Evolutionary conservation across 345 rosid genomes (phyloP), one percentile per base, ranked within the genome.

Genomic region (Linum usitatissimum): DNA sequence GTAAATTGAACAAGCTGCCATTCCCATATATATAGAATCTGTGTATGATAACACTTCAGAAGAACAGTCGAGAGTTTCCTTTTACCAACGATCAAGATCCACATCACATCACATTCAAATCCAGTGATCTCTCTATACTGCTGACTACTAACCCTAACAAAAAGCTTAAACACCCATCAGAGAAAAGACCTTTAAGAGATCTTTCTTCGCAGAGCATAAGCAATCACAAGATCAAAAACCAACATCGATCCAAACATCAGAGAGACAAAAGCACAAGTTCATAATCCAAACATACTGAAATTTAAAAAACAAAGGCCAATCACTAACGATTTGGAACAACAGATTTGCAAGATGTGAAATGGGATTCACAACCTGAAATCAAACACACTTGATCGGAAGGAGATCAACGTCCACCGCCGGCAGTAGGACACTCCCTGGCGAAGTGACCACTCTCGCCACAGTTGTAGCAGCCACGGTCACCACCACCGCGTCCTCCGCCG

Each of bases 381-480:
- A 65, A 13, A 30, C 64, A 48, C 55, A 55, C 31, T 61, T 42
- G 9, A 67, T 64, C 12, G 23, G 38, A 53, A 42, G n/a, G 12
- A 51, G 6, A 38, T 75, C 70, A 82, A 53, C 87, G 85, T 5
- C 84, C 48, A 13, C 48, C 48, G 2, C 63, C 76, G 18, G 74
- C 73, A 60, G 83, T 85, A 0, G 93, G 84, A 57, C 98, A 91
- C 15, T 91, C 98, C 74, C 98, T 71, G 0, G 98, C 85, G 30
- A 88, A 91, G 69, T 91, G 98, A 0, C 98, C 98, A 0, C 90
- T 72, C 57, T 67, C 87, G 0, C 97, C 97, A 45, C 97, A 90
- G 80, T 74, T 84, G 71, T 82, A 90, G 60, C 97, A 90, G 75
- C 82, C 80, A 0, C 87, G 81, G 0, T 82, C 82, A 0, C 83